Evolutionary conservation across 352 stramenopile genomes (phyloP), one percentile per base, ranked within the genome.

Genomic region (Phytopythium oedochilum): DNA sequence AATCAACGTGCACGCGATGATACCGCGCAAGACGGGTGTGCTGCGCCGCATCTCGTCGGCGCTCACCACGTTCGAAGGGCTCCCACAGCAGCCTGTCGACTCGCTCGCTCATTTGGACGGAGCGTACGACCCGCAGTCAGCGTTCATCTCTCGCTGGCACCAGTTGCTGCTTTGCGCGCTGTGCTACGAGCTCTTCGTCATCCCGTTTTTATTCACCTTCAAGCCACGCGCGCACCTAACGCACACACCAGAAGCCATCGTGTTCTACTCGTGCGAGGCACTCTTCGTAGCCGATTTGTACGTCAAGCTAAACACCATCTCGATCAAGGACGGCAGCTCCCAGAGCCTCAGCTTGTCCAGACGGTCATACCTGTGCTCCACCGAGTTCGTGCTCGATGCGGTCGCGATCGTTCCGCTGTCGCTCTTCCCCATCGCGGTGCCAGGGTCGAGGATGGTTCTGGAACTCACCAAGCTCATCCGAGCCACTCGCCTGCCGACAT

Each of bases 181-280:
- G 17, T 26, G 80, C 9, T 86, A 83, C 47, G 74, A 89, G 36
- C 56, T 71, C 6, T 73, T 69, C 9, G 46, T 70, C 11, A 59
- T 88, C 18, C 70, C 78, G 14, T 86, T 88, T 52, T 46, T 84
- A 4, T 32, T 88, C 20, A 73, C 57, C 2, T 89, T 89, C 49
- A 40, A 72, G 40, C 60, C 65, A 0, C 8, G 57, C 10, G 43
- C 43, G 3, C 3, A 35, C 3, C 34, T 75, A 0, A 0, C 11
- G 0, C 29, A 60, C 5, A 59, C 50, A 25, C 22, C 54, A 17
- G 53, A 64, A 23, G 52, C 45, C 0, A 26, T 66, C 32, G 29
- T 70, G 1, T 77, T 88, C 14, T 82, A 83, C 56, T 22, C 48
- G 3, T 54, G 50, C 23, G 77, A 87, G 40, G 5, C 63, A 5